Base-by-base conservation (phyloP, 2,329 filamentous ascomycete genomes). In the Aspergillus spinulosporus region DNA sequence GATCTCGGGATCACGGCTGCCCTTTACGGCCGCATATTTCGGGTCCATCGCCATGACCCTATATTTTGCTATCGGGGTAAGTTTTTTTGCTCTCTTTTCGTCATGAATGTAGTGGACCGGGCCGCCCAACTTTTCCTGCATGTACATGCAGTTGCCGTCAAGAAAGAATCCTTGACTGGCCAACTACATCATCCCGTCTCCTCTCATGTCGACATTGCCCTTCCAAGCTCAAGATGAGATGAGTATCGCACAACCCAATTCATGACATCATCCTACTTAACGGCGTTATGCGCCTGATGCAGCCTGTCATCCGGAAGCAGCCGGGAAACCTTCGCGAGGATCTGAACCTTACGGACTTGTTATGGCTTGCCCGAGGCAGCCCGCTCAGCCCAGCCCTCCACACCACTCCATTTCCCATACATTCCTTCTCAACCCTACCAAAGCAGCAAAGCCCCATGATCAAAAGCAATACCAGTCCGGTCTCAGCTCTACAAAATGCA, bases 11-110 rank as follows among this genome's bases (percentile, higher is more conserved):
- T 83, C 91, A 66, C 86, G 94, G 66, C 79, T 97, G 60, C 94
- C 94, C 3, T 97, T 97, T 72, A 97, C 93, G 31, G 89, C 88
- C 44, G 89, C 91, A 59, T 97, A 97, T 80, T 96, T 97, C 78
- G 92, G 92, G 50, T 94, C 91, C 60, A 96, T 97, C 68, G 84
- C 80, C 45, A 77, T 97, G 70, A 97, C 94, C 8, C 81, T 97
- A 28, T 96, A 93, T 75, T 97, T 96, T 76, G 88, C 92, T 54
- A 80, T 97, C 66, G 92, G 92, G 69, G 93, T 97, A 83, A 85
- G 90, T 21, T 88, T 62, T 45, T 42, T 59, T 60, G 32, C 36
- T 62, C 53, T 58, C 49, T 51, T 59, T 56, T n/a, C 21, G 21
- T 53, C 3, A 37, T 50, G 31, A 44, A 31, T 53, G 29, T 31